Conservation (phyloP, 192 early-diverging fungal genomes). For the Dimargaris cristalligena region DNA sequence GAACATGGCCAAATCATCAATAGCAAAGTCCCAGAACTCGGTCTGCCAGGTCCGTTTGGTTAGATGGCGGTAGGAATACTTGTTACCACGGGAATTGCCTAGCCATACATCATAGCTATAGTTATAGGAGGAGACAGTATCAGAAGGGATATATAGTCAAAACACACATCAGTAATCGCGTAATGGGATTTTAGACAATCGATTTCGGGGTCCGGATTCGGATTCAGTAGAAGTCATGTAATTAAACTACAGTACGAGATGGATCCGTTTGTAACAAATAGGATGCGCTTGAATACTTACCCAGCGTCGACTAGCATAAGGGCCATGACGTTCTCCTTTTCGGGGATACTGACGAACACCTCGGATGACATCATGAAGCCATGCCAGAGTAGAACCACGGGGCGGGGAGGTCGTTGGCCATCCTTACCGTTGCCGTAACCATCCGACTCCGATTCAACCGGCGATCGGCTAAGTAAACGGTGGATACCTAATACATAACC, state of each 20-base stretch:
- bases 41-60: constrained; percentile 42
- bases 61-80: constrained; percentile 77
- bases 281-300: constrained; percentile 5
- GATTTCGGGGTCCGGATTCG: too few species aligned
- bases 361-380: constrained; percentile 89
- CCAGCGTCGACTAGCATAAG: constrained; percentile 73
- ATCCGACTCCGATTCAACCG: constrained; percentile 11
- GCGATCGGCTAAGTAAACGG: constrained; percentile 40
- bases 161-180: too few species aligned
- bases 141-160: too few species aligned
- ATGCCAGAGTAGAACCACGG: constrained; percentile 87
- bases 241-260: neutral
- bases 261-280: neutral
- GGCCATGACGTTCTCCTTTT: constrained; percentile 55
- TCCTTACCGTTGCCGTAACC: constrained; percentile 2
- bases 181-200: too few species aligned
- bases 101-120: constrained; percentile 85
- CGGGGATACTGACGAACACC: constrained; percentile 75
- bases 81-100: constrained; percentile 87
- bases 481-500: constrained; percentile 73
- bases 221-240: too few species aligned
- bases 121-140: constrained; percentile 4
- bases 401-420: constrained; percentile 24
- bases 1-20: constrained; percentile 75
- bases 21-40: constrained; percentile 84